These are phyloP conservation scores for Crassisporium funariophilum DNA, from an alignment of 768 basidiomycete species.

Conservation along the genomic window DNA sequence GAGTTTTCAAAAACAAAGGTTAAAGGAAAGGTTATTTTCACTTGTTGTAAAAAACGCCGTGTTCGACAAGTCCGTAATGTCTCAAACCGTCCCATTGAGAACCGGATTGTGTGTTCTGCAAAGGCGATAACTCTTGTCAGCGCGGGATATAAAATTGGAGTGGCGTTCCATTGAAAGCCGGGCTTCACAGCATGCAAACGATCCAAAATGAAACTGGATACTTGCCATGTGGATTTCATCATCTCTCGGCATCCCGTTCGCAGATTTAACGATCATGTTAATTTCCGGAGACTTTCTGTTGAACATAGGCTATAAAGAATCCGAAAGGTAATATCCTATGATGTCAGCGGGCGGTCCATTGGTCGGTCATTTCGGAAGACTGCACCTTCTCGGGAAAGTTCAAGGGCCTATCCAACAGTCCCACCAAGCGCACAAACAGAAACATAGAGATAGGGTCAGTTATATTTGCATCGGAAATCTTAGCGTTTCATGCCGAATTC, in stretches of 20 bases:
- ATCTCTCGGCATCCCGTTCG: slow-evolving; percentile 35
- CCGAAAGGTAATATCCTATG: not conserved
- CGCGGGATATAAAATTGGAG: not conserved
- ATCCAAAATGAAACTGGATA: slow-evolving; percentile 1
- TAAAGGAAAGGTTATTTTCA: slow-evolving; percentile 20
- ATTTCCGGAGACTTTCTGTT: slow-evolving; percentile 55
- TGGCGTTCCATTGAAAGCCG: not conserved
- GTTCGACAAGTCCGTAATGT: slow-evolving; percentile 55
- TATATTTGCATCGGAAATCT: not conserved
- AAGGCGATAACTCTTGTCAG: too few species aligned
- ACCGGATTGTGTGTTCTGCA: slow-evolving; percentile 70
- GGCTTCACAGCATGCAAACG: too few species aligned
- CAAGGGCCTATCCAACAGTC: slow-evolving; percentile 52
- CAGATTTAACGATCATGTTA: slow-evolving; percentile 35
- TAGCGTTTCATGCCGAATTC: not conserved
- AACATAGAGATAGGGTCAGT: not conserved
- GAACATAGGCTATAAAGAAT: slow-evolving; percentile 52
- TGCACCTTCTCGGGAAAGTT: slow-evolving; percentile 65
- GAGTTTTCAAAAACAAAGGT: not conserved
- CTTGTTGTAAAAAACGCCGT: slow-evolving; percentile 68
- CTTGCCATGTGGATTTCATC: slow-evolving; percentile 62
- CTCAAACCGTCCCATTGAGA: slow-evolving; percentile 72
- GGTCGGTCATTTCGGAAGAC: not conserved
- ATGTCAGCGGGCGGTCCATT: not conserved
- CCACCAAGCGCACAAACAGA: too few species aligned